Evolutionary conservation across 306 rosid genomes (phyloP).

Genomic region (Quercus ilex): DNA sequence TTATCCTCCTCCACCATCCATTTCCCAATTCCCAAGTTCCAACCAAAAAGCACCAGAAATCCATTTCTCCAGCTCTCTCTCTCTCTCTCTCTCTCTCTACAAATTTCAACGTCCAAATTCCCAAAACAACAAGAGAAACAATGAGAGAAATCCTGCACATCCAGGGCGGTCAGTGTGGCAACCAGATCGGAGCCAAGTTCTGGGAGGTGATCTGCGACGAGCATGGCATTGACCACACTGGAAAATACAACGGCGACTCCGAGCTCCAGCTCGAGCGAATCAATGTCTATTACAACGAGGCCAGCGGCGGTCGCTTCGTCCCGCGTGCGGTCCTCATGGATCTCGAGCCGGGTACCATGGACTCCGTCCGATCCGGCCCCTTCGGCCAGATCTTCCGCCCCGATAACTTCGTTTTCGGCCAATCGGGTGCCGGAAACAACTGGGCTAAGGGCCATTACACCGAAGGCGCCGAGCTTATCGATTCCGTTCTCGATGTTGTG

Average conservation of each 20-base stretch:
- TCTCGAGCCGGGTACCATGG: slow-evolving; percentile 58
- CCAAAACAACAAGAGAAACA: not conserved
- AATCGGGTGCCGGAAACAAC: slow-evolving; percentile 52
- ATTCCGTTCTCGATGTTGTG: slow-evolving; percentile 50
- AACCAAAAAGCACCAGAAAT: too few species aligned
- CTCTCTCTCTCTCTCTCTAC: too few species aligned
- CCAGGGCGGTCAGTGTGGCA: slow-evolving; percentile 55
- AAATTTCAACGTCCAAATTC: too few species aligned
- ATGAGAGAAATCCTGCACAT: slow-evolving; percentile 57
- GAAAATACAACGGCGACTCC: slow-evolving; percentile 39
- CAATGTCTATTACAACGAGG: slow-evolving; percentile 51
- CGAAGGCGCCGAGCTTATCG: slow-evolving; percentile 54
- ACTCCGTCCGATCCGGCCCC: slow-evolving; percentile 47
- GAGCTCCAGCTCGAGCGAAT: slow-evolving; percentile 49
- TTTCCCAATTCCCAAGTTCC: too few species aligned
- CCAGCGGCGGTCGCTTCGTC: slow-evolving; percentile 47
- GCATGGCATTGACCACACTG: slow-evolving; percentile 47
- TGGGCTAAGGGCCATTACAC: slow-evolving; percentile 58
- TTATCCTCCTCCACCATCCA: too few species aligned
- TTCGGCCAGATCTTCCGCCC: slow-evolving; percentile 48
- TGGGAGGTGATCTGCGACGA: slow-evolving; percentile 58
- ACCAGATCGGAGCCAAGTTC: slow-evolving; percentile 56
- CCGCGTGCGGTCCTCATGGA: slow-evolving; percentile 58
- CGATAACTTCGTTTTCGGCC: slow-evolving; percentile 50
- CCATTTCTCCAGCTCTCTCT: too few species aligned